Base-by-base conservation (phyloP, 2,329 filamentous ascomycete genomes). In the Xylaria sp. region DNA sequence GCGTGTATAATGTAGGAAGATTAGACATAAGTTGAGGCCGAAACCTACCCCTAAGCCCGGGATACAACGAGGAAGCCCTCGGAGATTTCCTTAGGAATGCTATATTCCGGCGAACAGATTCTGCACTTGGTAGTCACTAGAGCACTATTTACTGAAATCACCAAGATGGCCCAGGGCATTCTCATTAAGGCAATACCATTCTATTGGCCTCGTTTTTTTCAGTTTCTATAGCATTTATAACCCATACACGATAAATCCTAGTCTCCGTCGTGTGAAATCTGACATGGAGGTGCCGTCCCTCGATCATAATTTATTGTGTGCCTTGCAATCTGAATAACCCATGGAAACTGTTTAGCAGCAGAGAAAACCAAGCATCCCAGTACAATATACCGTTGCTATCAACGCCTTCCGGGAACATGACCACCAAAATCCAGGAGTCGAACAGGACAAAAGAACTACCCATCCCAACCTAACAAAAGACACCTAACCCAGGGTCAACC, bases 201-300 rank as follows among this genome's bases (percentile, higher is more conserved):
- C 15, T 44, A 53, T 44, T 35, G 27, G 35, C 54, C 47, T 59
- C 40, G 15, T 48, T n/a, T 40, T 33, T n/a, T 49, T 23, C 10
- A n/a, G n/a, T n/a, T n/a, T n/a, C n/a, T n/a, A n/a, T n/a, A n/a
- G 31, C 9, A 21, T 25, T 15, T 15, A 51, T n/a, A n/a, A 10
- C 35, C 13, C 56, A 29, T 31, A 7, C 44, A 27, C 46, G 17
- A 31, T 52, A 5, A 25, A 33, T 48, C 37, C 17, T 38, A 2
- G 27, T 35, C 23, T 35, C 21, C 23, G 6, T 17, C 17, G 19
- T 25, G 23, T 27, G 29, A 19, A 56, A 25, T 33, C 31, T 19
- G 31, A 46, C 15, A 23, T 15, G 4, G 10, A 2, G 13, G 27
- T 19, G 15, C 9, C 31, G 15, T 13, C 27, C 23, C 38, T 29